Base-by-base conservation (phyloP, 805 yeast species). In the Starmerella bacillaris region DNA sequence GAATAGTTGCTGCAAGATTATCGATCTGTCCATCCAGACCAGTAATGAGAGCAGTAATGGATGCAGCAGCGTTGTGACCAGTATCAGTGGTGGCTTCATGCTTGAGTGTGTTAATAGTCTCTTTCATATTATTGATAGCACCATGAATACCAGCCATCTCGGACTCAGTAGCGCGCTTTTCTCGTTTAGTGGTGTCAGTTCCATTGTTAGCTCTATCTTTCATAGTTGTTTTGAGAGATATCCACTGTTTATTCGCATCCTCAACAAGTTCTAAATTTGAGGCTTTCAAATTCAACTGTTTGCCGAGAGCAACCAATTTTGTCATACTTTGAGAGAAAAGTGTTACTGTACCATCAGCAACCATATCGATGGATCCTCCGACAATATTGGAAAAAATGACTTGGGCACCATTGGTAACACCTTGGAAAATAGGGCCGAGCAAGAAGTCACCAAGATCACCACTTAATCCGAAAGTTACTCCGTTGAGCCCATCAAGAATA, bases 21-120 rank as follows among this genome's bases (percentile, higher is more conserved):
- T 54, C 57, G 35, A 49, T 41, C 41, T 54, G 58, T 16, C 52
- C 50, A 38, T 54, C 59, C 15, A 51, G 40, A 26, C 57, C 58
- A 17, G 56, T 49, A 35, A 54, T 47, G 33, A 40, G 36, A 22
- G 47, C 48, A 22, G 39, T 29, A 33, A 47, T 34, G 20, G 34
- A 24, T 16, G 45, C 51, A 38, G 41, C 32, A 20, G 42, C 40
- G 18, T 46, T 49, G 42, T 44, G 50, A 21, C 50, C 50, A 19
- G 42, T 42, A 27, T 21, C 22, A 15, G 26, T 21, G 36, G 31
- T 19, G 37, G 46, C 40, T 42, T 44, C 40, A 16, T 35, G 24
- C 15, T 14, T 35, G 26, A 47, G 28, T 5, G 48, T 46, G 33
- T 47, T 46, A 18, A 38, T 18, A 18, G 38, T 36, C 41, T 45